Base-by-base conservation (phyloP, 2,329 filamentous ascomycete species). In the Emericellopsis cladophorae region DNA sequence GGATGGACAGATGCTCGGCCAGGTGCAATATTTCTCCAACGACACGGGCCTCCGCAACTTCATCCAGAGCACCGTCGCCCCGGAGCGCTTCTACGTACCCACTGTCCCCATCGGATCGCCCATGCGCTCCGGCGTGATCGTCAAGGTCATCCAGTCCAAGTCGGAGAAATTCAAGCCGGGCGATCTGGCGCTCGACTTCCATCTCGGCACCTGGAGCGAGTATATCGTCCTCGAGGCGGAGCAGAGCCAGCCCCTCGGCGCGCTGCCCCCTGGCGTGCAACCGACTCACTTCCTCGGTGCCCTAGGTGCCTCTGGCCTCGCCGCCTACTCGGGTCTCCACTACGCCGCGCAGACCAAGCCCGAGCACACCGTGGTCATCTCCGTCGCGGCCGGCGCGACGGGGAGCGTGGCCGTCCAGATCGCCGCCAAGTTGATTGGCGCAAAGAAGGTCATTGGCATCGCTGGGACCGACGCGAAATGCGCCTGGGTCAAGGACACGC, bases 301-400 rank as follows among this genome's bases (percentile, higher is more conserved):
- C 21, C 62, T 75, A 26, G 84, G 83, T 9, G 62, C 76, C 56
- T 85, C 82, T 0, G 81, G 81, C 3, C 50, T 88, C 46, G 88
- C 84, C 0, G 84, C 83, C 2, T 89, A 85, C 60, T 82, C 84
- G 46, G 84, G 84, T n/a, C 74, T 89, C 54, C 57, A 74, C 24
- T 71, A 82, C 41, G 72, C 88, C 36, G 84, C 75, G 2, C 63
- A 81, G 41, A 74, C 81, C 31, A 76, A 80, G 56, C 58, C 70
- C 3, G 82, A 82, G 4, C 81, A 89, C 46, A 78, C 81, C 4
- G 82, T 89, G 2, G 81, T 89, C 7, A 79, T 90, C 0, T 82
- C 76, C 10, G 83, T 82, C 5, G 84, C 84, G 2, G 84, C 84
- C 0, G 84, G 84, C 3, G 84, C 84, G 0, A 89, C 84, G 0